Percentiles rank a stretch among this genome's conserved stretches.
phyloP scores from a whole-genome alignment of 1,139 yeast species.

The Diutina scorzettiae region DNA sequence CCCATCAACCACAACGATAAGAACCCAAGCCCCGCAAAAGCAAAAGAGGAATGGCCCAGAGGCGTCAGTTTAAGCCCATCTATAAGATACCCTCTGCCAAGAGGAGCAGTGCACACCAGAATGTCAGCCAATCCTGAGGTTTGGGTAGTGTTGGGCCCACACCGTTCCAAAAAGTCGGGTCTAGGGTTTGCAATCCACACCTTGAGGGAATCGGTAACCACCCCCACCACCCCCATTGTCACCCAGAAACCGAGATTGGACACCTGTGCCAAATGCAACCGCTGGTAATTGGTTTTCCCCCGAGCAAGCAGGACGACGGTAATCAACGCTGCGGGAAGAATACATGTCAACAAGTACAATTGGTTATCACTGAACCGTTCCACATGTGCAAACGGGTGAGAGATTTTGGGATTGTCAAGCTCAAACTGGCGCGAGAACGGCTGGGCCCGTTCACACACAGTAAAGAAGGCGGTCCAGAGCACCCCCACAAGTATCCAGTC shows the following conservation, averaged over 20 bases:
- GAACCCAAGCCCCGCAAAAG: conserved; percentile 8
- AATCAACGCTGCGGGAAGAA: not conserved
- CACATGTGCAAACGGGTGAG: conserved; percentile 59
- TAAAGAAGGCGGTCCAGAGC: conserved; percentile 20
- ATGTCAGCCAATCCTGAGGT: conserved; percentile 6
- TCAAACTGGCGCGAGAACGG: conserved; percentile 17
- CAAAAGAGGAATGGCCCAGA: conserved; percentile 8
- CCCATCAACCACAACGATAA: conserved; percentile 8
- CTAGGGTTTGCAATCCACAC: conserved; percentile 9
- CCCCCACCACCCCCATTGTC: conserved; percentile 7
- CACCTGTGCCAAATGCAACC: not conserved
- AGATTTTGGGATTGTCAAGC: conserved; percentile 29
- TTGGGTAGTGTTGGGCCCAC: conserved; percentile 7
- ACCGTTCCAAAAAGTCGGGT: conserved; percentile 8
- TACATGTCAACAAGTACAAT: conserved; percentile 11
- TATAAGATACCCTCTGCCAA: conserved; percentile 7
- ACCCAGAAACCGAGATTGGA: conserved; percentile 6
- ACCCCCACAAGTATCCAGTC: conserved; percentile 26
- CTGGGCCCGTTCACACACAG: conserved; percentile 24
- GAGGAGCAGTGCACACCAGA: conserved; percentile 7
- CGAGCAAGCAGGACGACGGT: not conserved
- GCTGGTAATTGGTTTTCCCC: not conserved
- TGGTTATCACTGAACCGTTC: conserved; percentile 40
- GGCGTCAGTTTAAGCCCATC: conserved; percentile 9
- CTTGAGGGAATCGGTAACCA: conserved; percentile 8